Evolutionary conservation across 768 basidiomycete genomes (phyloP), one percentile per base, ranked within the genome.

Genomic region (Lactarius indigo): DNA sequence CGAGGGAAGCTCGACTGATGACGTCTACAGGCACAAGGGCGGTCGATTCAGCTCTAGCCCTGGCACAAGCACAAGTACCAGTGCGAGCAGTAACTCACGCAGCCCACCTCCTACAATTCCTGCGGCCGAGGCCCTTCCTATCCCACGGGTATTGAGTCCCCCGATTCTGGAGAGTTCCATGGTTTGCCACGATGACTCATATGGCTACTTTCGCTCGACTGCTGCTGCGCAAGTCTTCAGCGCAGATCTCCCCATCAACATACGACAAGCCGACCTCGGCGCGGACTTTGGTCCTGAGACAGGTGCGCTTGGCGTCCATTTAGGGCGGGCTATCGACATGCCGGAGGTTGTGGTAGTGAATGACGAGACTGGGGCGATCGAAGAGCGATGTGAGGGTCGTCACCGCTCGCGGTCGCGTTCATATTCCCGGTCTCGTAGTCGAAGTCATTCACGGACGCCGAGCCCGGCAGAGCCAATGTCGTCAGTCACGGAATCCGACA

Each of bases 31-130:
- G 64, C 77, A 77, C 35, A 76, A 74, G 28, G 76, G 75, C 64
- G 72, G 75, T 39, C 77, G 76, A 61, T 77, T 78, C 72, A 80
- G 62, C 42, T 68, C 78, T 66, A 69, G 75, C 63, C 76, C 76
- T 52, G 74, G 73, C n/a, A 56, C 70, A 50, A 66, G 69, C 50
- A 61, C 66, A 26, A 68, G 65, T 13, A 66, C 70, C 18, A 68
- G 66, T 47, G 58, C 68, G 31, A 68, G 68, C 69, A 66, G 20
- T 64, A 69, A 17, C 59, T 68, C 56, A 33, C 63, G 62, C 54
- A 55, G 55, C 18, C 61, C 71, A 58, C 37, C 70, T 31, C 63
- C 74, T 61, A 33, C 66, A 59, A 28, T 64, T 23, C 55, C 61
- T 18, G 54, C 47, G 30, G 65, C 65, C 58, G 62, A 70, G 42